Base-by-base conservation (phyloP, 2,329 filamentous ascomycete genomes). In the Ophiostoma sp. region DNA sequence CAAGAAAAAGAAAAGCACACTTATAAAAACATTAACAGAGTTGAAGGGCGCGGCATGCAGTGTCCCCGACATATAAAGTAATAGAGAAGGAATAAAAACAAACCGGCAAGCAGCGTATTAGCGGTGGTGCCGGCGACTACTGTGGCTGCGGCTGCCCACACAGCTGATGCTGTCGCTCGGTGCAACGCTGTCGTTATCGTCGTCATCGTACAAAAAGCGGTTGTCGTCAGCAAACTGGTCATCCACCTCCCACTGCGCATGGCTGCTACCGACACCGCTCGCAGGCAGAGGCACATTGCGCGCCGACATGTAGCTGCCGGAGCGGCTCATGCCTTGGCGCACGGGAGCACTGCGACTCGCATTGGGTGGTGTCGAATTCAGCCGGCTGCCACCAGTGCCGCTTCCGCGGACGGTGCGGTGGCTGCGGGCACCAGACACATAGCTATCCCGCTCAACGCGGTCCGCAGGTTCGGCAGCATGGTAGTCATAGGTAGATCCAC, bases 101-200 rank as follows among this genome's bases (percentile, higher is more conserved):
- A 22, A 28, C 28, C 9, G 28, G 9, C 17, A 9, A 28, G n/a
- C 31, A 22, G 36, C n/a, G n/a, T n/a, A 42, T 19, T 28, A 50
- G 78, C 75, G 76, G 73, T 78, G 76, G 68, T 81, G 78, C 7
- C 79, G 77, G 25, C 57, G 55, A 57, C 66, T 69, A 45, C 28
- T 69, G 28, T n/a, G 64, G 73, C 79, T 80, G 57, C 82, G 80
- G 75, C 79, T 84, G 28, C 87, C 88, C n/a, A 90, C 84, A 76
- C 87, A 88, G 78, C 88, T 90, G 72, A 91, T 89, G 77, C 88
- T 90, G 78, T 91, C 89, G 77, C 85, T 87, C 1, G 89, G 89
- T 59, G 85, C 87, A 48, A 91, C 82, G 76, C 87, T 89, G 68
- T 83, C 84, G 70, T 81, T 80, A 75, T 89, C 87, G 52, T 86